Percentiles rank a stretch among this genome's conserved stretches.
Evolutionary conservation across 345 rosid species (phyloP).

Genomic region (Arabidopsis thaliana): TAIR10.1 NC_003071.7:1628501-1629000

Average conservation of each 20-base stretch:
- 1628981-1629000: conserved; percentile 87
- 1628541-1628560: conserved; percentile 67
- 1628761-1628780: conserved; percentile 95
- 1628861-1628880: conserved; percentile 8
- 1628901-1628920: conserved; percentile 63
- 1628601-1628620: conserved; percentile 80
- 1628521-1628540: conserved; percentile 53
- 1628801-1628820: conserved; percentile 92
- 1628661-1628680: conserved; percentile 95
- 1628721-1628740: conserved; percentile 29
- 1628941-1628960: conserved; percentile 94
- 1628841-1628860: background rate
- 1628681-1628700: conserved; percentile 40
- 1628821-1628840: conserved; percentile 54
- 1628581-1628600: conserved; percentile 69
- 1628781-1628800: conserved; percentile 87
- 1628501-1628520: conserved; percentile 90
- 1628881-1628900: conserved; percentile 9
- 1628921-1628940: conserved; percentile 88
- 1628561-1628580: conserved; percentile 62
- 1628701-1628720: conserved; percentile 29
- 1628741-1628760: conserved; percentile 65
- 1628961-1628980: conserved; percentile 87
- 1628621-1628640: conserved; percentile 76
- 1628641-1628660: conserved; percentile 84